Evolutionary conservation across 148 eudicot genomes (phyloP), one percentile per base, ranked within the genome.

Genomic region (Oxyria digyna): DNA sequence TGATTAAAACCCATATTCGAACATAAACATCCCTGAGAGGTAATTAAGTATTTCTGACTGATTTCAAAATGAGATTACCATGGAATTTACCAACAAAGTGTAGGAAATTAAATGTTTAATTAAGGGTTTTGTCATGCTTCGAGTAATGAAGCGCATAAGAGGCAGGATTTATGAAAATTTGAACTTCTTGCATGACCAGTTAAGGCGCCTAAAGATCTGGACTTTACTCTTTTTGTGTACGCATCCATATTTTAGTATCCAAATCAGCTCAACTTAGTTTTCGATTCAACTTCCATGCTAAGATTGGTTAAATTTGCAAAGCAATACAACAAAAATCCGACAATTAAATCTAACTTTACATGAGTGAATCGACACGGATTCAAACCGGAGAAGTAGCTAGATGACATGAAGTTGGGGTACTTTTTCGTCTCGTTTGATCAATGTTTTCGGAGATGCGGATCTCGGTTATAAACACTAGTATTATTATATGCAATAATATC

Each of bases 151-250:
- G 31, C 62, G 62, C 62, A 52, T 11, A 52, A 52, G 31, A 3
- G 8, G 62, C 62, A 21, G 4, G 24, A 21, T 21, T 52, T 52
- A 11, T 52, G 64, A 27, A 57, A 57, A 57, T 0, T 52, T 12
- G 18, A 29, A 14, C 64, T 57, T 57, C 64, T 57, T 57, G 64
- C 64, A 27, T 57, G 64, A 57, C 64, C 64, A 33, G 64, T 27
- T 57, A 57, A 27, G 64, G 35, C 35, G 64, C 64, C 64, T 57
- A 27, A 29, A 12, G 3, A 5, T 27, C 0, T 29, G 64, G 37
- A 27, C n/a, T 57, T 57, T 20, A 3, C 18, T 35, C 49, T 15
- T 45, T 45, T 45, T 45, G 18, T 45, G 10, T 45, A 0, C 18
- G 14, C 49, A 13, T 43, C n/a, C n/a, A 6, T 35, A 35, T 43